Evolutionary conservation across 2,329 filamentous ascomycete genomes (phyloP).

Genomic region (Ophiostoma novo-ulmi): DNA sequence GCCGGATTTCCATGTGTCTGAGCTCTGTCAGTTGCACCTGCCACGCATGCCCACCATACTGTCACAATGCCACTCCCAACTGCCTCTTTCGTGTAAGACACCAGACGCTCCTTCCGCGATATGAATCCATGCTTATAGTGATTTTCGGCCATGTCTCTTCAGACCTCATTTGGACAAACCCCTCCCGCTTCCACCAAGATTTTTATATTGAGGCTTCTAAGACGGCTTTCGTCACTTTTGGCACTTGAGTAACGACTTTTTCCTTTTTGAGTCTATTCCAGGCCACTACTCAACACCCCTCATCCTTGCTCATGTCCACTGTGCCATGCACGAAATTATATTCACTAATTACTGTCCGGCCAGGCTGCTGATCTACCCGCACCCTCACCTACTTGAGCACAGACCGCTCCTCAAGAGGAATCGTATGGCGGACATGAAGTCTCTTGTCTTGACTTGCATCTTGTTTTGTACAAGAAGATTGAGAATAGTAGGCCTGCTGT

Average conservation of each 20-base stretch:
- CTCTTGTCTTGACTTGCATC: background rate
- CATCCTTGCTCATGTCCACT: conserved; percentile 10
- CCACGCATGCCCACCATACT: background rate
- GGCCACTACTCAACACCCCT: conserved; percentile 9
- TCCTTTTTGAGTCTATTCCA: background rate
- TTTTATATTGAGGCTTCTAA: too few species aligned
- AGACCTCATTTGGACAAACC: background rate
- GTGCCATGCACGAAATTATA: background rate
- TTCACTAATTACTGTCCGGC: background rate
- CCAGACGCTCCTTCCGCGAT: conserved; percentile 4
- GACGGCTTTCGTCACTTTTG: too few species aligned
- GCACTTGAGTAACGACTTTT: background rate
- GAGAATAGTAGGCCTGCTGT: background rate
- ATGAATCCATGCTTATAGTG: background rate
- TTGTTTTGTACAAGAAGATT: background rate
- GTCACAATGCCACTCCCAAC: background rate
- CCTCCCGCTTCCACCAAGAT: background rate
- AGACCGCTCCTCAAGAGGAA: conserved; percentile 9
- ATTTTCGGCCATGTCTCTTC: background rate
- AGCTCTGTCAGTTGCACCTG: background rate
- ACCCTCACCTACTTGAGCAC: background rate
- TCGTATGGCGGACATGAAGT: background rate
- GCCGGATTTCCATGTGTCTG: background rate
- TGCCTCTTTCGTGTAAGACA: conserved; percentile 13
- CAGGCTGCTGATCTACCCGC: conserved; percentile 11